phyloP scores from a whole-genome alignment of 1,139 yeast genomes.

The Nakaseomyces glabratus region DNA sequence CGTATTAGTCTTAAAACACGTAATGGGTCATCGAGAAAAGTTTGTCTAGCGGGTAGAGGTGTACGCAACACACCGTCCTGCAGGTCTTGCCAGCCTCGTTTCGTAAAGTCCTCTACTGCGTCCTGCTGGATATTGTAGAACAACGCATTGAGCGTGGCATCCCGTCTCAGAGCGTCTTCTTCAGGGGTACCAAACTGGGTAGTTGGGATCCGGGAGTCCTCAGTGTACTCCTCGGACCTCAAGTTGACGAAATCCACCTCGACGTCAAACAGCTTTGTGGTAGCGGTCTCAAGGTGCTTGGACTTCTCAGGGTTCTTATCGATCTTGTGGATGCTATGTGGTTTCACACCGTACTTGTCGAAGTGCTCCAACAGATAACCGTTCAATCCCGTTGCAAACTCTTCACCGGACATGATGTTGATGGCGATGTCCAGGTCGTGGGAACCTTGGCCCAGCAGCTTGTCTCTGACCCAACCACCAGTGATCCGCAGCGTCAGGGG shows the following conservation, averaged over 20 bases:
- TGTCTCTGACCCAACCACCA: constrained; percentile 99
- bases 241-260: constrained; percentile 91
- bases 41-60: constrained; percentile 73
- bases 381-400: constrained; percentile 63
- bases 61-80: constrained; percentile 66
- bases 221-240: constrained; percentile 77
- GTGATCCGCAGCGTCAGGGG: constrained; percentile 64
- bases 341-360: constrained; percentile 37
- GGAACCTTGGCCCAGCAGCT: constrained; percentile 66
- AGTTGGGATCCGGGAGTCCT: constrained; percentile 72
- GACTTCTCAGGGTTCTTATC: constrained; percentile 91
- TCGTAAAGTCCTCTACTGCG: constrained; percentile 77
- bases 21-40: constrained; percentile 89
- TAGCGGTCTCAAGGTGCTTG: constrained; percentile 93
- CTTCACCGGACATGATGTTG: constrained; percentile 74
- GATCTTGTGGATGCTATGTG: constrained; percentile 60
- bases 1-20: constrained; percentile 76
- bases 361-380: constrained; percentile 39
- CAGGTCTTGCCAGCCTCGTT: constrained; percentile 63
- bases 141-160: constrained; percentile 87
- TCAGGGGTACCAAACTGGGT: constrained; percentile 75
- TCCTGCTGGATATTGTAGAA: constrained; percentile 69
- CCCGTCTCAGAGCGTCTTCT: constrained; percentile 87
- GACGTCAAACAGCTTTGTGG: constrained; percentile 69
- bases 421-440: constrained; percentile 91